A percentile compares a stretch with the other conserved stretches of the same genome.
These are phyloP conservation scores for Trichoderma semiorbis DNA, from an alignment of 2,329 filamentous ascomycete genomes.

Conservation along the genomic window DNA sequence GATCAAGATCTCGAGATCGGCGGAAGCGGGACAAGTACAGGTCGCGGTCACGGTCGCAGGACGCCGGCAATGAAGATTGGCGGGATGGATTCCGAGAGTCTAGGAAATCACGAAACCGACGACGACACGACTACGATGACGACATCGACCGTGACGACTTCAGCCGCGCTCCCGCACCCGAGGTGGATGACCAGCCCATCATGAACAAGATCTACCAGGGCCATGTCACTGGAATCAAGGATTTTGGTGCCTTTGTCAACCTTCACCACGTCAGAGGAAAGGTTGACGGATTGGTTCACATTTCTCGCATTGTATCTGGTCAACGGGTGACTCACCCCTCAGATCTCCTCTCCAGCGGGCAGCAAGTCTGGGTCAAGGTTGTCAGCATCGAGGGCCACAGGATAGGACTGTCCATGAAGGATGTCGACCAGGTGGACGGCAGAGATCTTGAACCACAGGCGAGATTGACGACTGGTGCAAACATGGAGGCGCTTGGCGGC, in stretches of 20 bases:
- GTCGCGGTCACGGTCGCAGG: conserved; percentile 39
- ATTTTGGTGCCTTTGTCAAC: conserved; percentile 95
- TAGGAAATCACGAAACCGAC: conserved; percentile 36
- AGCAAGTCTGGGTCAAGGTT: conserved; percentile 90
- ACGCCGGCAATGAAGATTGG: conserved; percentile 46
- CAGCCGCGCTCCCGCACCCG: conserved; percentile 61
- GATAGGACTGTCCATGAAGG: conserved; percentile 93
- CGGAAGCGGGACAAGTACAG: conserved; percentile 30
- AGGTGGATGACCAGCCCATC: conserved; percentile 77
- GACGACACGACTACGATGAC: conserved; percentile 35
- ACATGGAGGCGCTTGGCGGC: conserved; percentile 76
- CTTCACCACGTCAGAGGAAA: conserved; percentile 82
- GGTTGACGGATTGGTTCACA: conserved; percentile 88
- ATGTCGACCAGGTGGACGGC: conserved; percentile 87
- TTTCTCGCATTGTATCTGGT: conserved; percentile 82
- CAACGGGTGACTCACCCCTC: conserved; percentile 88
- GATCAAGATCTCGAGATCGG: conserved; percentile 43
- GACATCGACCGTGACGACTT: conserved; percentile 56
- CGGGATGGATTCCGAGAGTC: conserved; percentile 33
- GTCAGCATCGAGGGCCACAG: conserved; percentile 77
- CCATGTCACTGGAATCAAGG: conserved; percentile 85
- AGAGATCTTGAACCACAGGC: conserved; percentile 76
- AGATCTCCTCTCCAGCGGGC: conserved; percentile 75
- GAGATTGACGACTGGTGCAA: conserved; percentile 82
- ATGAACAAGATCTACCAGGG: conserved; percentile 88